Base-by-base conservation (phyloP, 495 filamentous ascomycete genomes). In the Penicillium atrosanguineum region DNA sequence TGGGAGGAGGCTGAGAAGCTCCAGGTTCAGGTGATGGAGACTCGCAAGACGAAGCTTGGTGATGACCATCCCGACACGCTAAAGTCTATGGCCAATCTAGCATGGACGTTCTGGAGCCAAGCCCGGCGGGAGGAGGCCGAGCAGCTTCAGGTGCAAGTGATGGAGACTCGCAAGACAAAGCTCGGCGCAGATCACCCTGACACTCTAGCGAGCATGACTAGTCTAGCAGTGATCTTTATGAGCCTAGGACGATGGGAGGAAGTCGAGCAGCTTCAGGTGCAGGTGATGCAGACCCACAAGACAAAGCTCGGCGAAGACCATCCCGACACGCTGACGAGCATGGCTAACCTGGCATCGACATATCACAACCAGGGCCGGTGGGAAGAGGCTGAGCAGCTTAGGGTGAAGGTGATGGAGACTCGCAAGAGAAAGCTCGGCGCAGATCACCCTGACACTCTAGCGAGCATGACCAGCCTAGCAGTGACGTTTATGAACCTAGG, bases 61-160 rank as follows among this genome's bases (percentile, higher is more conserved):
- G 37, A 6, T 3, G 54, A 48, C 19, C 46, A 57, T 52, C 48
- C 48, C 14, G 11, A 26, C 40, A 57, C 55, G 11, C 44, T 52
- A 18, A 20, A 15, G 8, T 37, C 39, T 29, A 49, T 50, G n/a
- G n/a, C n/a, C n/a, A n/a, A n/a, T n/a, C n/a, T n/a, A n/a, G n/a
- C n/a, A n/a, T n/a, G n/a, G n/a, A n/a, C n/a, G n/a, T n/a, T n/a
- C n/a, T n/a, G n/a, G n/a, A n/a, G n/a, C n/a, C n/a, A n/a, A n/a
- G n/a, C n/a, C n/a, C n/a, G n/a, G n/a, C n/a, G n/a, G n/a, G n/a
- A n/a, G n/a, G 46, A 55, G 19, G 46, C 53, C 7, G 46, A 46
- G n/a, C 12, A 38, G 1, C 29, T 55, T 5, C 2, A 21, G 0
- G 36, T 34, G 12, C 53, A 46, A 15, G 42, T 46, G n/a, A 14